Evolutionary conservation across 2,329 filamentous ascomycete genomes (phyloP), one percentile per base, ranked within the genome.

Genomic region (Apiospora rasikravindrae): DNA sequence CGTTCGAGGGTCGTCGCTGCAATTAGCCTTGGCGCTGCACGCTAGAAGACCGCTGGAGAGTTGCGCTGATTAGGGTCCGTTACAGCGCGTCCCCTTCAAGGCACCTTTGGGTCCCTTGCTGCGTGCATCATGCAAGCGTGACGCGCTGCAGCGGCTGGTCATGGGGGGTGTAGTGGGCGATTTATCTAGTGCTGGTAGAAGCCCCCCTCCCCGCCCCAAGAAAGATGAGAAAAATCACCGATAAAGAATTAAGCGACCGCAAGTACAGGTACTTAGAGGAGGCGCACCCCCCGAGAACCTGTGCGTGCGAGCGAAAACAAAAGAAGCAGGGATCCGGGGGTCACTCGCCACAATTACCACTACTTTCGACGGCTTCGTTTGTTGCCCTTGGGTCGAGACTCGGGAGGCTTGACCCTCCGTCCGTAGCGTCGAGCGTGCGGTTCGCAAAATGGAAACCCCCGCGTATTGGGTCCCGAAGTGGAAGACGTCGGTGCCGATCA

Each of bases 91-190:
- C 68, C 66, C 26, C 29, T 26, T 37, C 33, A 37, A n/a, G 45
- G 45, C 45, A n/a, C 19, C 19, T 14, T 42, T 67, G 19, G 68
- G 68, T 69, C 68, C 68, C 68, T 69, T 47, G 53, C 29, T 51
- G 68, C 68, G 26, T 69, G 68, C 68, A 69, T 69, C 45, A 51
- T 69, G 68, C 68, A 53, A 40, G 68, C 47, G 68, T 69, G 68
- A 69, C 68, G 47, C 68, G 47, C 45, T 53, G 68, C 68, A 51
- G 45, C 29, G 24, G 49, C 47, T 24, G 45, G 68, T 57, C 45
- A 44, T 69, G 24, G 68, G 68, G 24, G 29, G 66, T 68, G 40
- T 68, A 47, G 40, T 47, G 24, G 40, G 40, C 29, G 40, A 40
- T 66, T 40, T 11, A 16, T 37, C 24, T 3, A 24, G 64, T 40